These are phyloP conservation scores for Mucor lusitanicus DNA, from an alignment of 371 early-diverging fungal genomes.

Conservation along the genomic window DNA sequence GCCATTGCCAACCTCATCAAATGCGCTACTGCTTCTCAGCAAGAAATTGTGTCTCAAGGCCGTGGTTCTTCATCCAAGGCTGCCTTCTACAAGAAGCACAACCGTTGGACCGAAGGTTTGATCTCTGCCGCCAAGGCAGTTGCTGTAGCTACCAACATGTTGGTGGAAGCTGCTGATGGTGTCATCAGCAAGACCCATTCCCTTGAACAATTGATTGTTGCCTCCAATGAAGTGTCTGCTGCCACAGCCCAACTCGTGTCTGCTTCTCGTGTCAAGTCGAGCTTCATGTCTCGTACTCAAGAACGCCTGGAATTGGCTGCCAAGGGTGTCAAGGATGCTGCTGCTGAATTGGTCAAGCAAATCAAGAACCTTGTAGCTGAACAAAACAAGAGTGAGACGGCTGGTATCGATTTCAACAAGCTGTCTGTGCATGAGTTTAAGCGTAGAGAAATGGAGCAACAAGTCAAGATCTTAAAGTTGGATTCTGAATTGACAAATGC, in stretches of 20 bases:
- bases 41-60: conserved; percentile 96
- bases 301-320: conserved; percentile 91
- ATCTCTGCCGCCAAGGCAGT: conserved; percentile 97
- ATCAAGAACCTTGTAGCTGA: conserved; percentile 86
- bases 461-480: conserved; percentile 92
- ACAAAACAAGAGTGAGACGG: conserved; percentile 49
- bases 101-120: conserved; percentile 98
- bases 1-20: conserved; percentile 94
- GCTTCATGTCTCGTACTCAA: conserved; percentile 89
- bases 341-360: conserved; percentile 89
- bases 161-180: conserved; percentile 96
- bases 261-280: conserved; percentile 93
- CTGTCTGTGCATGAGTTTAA: conserved; percentile 92
- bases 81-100: conserved; percentile 98
- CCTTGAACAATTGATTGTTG: conserved; percentile 93
- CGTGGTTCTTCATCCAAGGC: conserved; percentile 82
- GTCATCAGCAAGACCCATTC: conserved; percentile 89
- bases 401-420: conserved; percentile 70
- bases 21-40: conserved; percentile 92
- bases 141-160: conserved; percentile 84
- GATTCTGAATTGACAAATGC: conserved; percentile 91
- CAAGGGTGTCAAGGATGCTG: conserved; percentile 90
- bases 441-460: conserved; percentile 96
- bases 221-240: conserved; percentile 93
- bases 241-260: conserved; percentile 97